Percentiles rank a stretch among this genome's conserved stretches.
phyloP scores from a whole-genome alignment of 2,329 filamentous ascomycete species.

The Arthrobotrys sphaeroides region DNA sequence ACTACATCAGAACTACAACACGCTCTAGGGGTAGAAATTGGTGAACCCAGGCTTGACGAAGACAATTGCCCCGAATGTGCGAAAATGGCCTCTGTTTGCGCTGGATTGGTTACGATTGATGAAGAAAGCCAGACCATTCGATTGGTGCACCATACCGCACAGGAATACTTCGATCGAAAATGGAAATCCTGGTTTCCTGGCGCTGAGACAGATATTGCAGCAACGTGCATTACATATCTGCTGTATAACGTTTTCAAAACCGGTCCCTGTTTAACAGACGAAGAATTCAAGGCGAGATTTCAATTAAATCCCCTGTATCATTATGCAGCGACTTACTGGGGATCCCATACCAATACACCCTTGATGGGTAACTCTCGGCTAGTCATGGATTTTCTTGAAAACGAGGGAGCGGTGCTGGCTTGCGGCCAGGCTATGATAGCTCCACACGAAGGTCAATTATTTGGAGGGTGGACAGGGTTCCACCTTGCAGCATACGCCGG shows the following conservation, averaged over 20 bases:
- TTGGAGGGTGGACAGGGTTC: too few relatives aligned
- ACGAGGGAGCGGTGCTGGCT: not conserved
- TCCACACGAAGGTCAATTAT: not conserved
- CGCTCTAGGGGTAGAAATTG: slow-evolving; percentile 10
- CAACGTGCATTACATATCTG: slow-evolving; percentile 17
- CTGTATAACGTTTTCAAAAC: not conserved
- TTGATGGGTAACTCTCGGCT: too few relatives aligned
- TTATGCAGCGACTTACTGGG: slow-evolving; percentile 25
- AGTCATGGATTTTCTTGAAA: not conserved
- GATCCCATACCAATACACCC: not conserved
- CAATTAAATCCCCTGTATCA: slow-evolving; percentile 2
- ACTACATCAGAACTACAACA: slow-evolving; percentile 11
- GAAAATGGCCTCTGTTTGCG: slow-evolving; percentile 54
- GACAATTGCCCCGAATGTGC: not conserved
- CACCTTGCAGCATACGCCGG: slow-evolving; percentile 8
- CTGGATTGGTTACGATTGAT: slow-evolving; percentile 58
- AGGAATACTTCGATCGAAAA: slow-evolving; percentile 57
- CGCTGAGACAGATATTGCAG: not conserved
- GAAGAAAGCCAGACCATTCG: slow-evolving; percentile 56
- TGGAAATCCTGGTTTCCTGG: not conserved
- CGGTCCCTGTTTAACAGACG: not conserved
- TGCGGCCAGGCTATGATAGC: not conserved
- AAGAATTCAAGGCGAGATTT: too few relatives aligned
- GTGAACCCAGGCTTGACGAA: not conserved
- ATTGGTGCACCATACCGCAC: slow-evolving; percentile 59